These are phyloP conservation scores for Albatrellus sp. DNA, from an alignment of 1,284 basidiomycete species.

Conservation along the genomic window DNA sequence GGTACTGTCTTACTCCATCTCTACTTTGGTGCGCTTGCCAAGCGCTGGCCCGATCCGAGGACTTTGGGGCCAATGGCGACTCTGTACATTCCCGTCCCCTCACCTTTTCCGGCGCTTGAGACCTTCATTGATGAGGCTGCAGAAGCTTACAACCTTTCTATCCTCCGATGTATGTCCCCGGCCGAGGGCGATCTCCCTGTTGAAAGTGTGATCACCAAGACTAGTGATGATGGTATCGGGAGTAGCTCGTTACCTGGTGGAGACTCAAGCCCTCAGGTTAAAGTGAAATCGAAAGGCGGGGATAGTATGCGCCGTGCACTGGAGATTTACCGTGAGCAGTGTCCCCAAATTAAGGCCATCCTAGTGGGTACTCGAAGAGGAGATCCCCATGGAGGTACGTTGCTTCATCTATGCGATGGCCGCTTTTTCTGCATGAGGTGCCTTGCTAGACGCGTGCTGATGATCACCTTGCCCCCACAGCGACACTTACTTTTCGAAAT, in stretches of 20 bases:
- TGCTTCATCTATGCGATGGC: background rate
- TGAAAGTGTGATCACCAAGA: slow-evolving; percentile 23
- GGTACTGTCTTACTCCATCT: slow-evolving; percentile 93
- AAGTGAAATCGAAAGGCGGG: slow-evolving; percentile 43
- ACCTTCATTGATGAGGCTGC: slow-evolving; percentile 65
- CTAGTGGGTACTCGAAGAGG: slow-evolving; percentile 79
- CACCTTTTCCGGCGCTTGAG: slow-evolving; percentile 81
- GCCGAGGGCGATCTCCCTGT: slow-evolving; percentile 23
- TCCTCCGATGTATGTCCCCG: slow-evolving; percentile 48
- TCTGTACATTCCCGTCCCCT: slow-evolving; percentile 84
- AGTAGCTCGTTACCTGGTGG: too few relatives aligned
- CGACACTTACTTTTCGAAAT: slow-evolving; percentile 56
- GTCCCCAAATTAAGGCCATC: slow-evolving; percentile 64
- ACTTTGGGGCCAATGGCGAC: slow-evolving; percentile 50
- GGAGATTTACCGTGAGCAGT: slow-evolving; percentile 56
- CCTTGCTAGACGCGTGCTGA: background rate
- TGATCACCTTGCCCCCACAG: slow-evolving; percentile 21
- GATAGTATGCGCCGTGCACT: slow-evolving; percentile 81
- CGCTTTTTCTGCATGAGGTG: slow-evolving; percentile 3
- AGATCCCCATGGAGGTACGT: slow-evolving; percentile 88
- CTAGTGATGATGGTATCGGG: background rate
- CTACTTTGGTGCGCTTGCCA: slow-evolving; percentile 62
- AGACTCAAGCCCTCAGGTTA: slow-evolving; percentile 1
- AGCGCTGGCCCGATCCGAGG: slow-evolving; percentile 16
- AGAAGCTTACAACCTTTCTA: slow-evolving; percentile 64